Evolutionary conservation across 1,139 yeast species (phyloP).

Genomic region (Blastobotrys indianensis): DNA sequence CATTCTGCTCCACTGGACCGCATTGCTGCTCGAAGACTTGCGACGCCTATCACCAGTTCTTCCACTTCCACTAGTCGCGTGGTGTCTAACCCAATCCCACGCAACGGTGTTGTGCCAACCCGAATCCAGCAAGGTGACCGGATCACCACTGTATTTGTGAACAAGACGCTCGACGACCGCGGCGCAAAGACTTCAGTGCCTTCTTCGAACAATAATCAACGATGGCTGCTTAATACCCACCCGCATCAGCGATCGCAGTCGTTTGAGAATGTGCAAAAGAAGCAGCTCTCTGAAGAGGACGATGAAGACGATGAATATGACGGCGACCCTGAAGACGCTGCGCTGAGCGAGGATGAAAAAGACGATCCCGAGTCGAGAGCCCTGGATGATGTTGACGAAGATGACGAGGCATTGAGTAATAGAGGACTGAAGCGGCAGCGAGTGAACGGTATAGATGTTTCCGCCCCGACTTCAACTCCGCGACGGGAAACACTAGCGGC

Average conservation of each 20-base stretch:
- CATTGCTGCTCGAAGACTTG: too few relatives aligned
- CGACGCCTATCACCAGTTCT: neutral
- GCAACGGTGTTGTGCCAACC: slow-evolving; percentile 1
- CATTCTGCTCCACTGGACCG: slow-evolving; percentile 12
- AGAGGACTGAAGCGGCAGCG: slow-evolving; percentile 12
- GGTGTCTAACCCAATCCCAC: neutral
- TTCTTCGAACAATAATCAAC: neutral
- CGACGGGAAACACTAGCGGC: too few relatives aligned
- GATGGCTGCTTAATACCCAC: slow-evolving; percentile 1
- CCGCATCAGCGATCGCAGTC: slow-evolving; percentile 8
- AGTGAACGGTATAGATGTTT: slow-evolving; percentile 1
- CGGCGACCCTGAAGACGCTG: slow-evolving; percentile 29
- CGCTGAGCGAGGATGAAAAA: slow-evolving; percentile 25
- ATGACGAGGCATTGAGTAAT: slow-evolving; percentile 12
- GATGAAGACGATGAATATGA: slow-evolving; percentile 24
- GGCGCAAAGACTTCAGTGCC: slow-evolving; percentile 11
- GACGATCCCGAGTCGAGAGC: slow-evolving; percentile 1
- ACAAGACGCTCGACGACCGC: slow-evolving; percentile 3
- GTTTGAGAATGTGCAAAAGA: slow-evolving; percentile 1
- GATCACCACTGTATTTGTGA: slow-evolving; percentile 5
- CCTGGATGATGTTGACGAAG: slow-evolving; percentile 10
- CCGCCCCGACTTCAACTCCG: too few relatives aligned
- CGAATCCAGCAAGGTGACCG: neutral
- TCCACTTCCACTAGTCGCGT: neutral
- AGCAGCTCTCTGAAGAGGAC: slow-evolving; percentile 13